Percentiles rank a stretch among this genome's conserved stretches.
Conservation (phyloP, 176 grass and related monocot genomes). For the Otatea glauca region DNA sequence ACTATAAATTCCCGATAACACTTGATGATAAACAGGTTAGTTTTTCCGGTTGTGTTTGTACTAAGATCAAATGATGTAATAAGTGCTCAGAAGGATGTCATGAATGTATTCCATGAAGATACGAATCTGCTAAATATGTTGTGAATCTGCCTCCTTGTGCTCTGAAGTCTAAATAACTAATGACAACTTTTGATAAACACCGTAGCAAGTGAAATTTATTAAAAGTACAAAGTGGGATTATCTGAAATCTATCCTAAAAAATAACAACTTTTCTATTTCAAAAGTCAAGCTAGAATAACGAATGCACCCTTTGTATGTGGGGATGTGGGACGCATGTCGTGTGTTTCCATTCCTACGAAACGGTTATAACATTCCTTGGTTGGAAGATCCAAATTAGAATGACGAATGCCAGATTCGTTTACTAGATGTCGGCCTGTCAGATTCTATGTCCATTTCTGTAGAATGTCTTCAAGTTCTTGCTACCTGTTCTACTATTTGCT, state of each 20-base stretch:
- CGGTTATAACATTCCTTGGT: neutral
- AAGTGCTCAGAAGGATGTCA: neutral
- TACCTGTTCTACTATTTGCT: neutral
- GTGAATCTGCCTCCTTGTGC: neutral
- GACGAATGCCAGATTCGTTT: neutral
- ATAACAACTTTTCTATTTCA: neutral
- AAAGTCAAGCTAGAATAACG: neutral
- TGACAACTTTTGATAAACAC: neutral
- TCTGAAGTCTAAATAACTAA: neutral
- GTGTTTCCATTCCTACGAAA: neutral
- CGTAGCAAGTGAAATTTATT: neutral
- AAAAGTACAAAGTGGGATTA: neutral
- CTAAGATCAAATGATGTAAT: neutral
- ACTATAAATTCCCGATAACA: neutral
- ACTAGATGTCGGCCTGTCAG: neutral
- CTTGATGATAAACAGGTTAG: neutral
- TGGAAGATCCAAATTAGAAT: conserved; percentile 11
- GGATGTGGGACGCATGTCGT: neutral
- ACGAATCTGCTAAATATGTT: neutral
- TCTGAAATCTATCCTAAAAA: neutral
- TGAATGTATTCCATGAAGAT: neutral
- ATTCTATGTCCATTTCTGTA: neutral
- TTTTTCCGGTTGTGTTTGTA: neutral
- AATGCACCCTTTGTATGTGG: neutral
- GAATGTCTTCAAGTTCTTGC: conserved; percentile 3